Base-by-base conservation (phyloP, 306 rosid species). In the Canavalia gladiata region DNA sequence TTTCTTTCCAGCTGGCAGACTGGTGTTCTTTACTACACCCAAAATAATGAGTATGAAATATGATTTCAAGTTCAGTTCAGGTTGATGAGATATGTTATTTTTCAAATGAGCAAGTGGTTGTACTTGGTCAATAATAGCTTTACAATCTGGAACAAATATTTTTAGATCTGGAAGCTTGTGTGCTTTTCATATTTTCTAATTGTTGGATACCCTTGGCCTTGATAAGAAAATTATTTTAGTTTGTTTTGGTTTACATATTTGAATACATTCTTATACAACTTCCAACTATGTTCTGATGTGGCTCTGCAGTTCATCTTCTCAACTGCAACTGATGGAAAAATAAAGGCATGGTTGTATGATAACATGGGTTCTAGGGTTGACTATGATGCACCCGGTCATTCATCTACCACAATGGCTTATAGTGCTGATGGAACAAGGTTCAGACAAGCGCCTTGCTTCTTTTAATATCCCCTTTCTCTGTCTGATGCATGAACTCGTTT, bases 341-440 rank as follows among this genome's bases (percentile, higher is more conserved):
- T 96, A 88, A 96, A 96, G 92, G 99, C 99, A 64, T 96, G 99
- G 98, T 81, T 96, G 89, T 96, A 96, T 85, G 99, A 94, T 91
- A 92, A 87, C 83, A 4, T 90, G 89, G 99, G 99, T 70, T 94
- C 99, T 67, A 92, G 99, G 89, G 99, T 96, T 83, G 97, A 96
- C 81, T 96, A 96, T 78, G 98, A 96, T 83, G 99, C 98, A 47
- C 98, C 99, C 0, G 98, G 99, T 72, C 97, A 92, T 84, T 96
- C 99, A 12, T 85, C 97, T 82, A 96, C 99, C 30, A 91, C 91
- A 42, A 94, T 96, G 99, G 87, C 95, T 51, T 96, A 96, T 83
- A 94, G 97, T 70, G 95, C 98, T 42, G 98, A 96, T 82, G 99
- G 99, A 82, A 84, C 95, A 66, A 94, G 99, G 99, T 96, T 75